Percentiles rank a stretch among this genome's conserved stretches.
phyloP scores from a whole-genome alignment of 139 green algal genomes.

The Chlorella sorokiniana region DNA sequence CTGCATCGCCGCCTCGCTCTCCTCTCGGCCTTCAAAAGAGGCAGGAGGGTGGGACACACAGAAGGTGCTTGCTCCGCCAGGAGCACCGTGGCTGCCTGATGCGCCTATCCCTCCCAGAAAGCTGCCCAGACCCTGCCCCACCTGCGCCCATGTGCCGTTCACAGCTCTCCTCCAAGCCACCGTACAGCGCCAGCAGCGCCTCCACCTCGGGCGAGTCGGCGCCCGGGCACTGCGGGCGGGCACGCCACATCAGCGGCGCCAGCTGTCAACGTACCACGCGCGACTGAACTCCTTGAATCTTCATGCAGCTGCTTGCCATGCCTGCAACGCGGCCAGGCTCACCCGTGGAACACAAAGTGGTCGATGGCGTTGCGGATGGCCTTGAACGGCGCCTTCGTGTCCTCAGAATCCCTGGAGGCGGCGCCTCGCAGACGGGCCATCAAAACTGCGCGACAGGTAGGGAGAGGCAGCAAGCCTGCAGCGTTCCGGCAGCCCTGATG shows the following conservation, averaged over 20 bases:
- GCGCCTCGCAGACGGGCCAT: conserved; percentile 5
- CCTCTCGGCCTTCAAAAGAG: background rate
- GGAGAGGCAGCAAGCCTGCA: too few species aligned
- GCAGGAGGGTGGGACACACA: background rate
- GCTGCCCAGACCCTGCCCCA: background rate
- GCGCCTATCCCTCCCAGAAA: too few species aligned
- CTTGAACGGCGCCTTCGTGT: conserved; percentile 41
- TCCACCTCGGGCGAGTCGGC: conserved; percentile 23
- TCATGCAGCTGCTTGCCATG: background rate
- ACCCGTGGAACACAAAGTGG: conserved; percentile 16
- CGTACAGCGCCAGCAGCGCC: conserved; percentile 29
- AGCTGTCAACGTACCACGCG: background rate
- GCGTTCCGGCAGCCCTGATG: background rate
- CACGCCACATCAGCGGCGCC: background rate
- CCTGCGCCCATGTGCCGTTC: conserved; percentile 9
- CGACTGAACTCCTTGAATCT: background rate
- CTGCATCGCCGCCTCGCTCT: background rate
- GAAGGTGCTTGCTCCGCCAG: too few species aligned
- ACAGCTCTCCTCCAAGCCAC: conserved; percentile 25
- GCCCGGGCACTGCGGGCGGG: background rate
- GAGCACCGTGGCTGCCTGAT: too few species aligned
- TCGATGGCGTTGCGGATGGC: conserved; percentile 34
- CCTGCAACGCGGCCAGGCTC: too few species aligned
- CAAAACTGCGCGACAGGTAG: too few species aligned
- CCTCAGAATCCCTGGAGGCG: conserved; percentile 1